A percentile compares a stretch with the other conserved stretches of the same genome.
Evolutionary conservation across 371 early-diverging fungal genomes (phyloP).

Genomic region (Apophysomyces variabilis): DNA sequence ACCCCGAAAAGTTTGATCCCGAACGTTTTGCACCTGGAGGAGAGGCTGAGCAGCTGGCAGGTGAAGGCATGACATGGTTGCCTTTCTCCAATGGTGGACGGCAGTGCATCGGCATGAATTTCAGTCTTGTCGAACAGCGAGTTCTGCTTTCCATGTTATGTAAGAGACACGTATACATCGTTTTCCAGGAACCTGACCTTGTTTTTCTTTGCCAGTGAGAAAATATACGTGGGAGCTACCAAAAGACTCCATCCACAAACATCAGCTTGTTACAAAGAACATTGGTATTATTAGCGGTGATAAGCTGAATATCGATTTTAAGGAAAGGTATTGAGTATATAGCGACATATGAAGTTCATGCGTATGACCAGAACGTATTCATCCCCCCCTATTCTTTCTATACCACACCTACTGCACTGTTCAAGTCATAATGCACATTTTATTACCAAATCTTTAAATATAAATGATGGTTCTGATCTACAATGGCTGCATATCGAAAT

Average conservation of each 20-base stretch:
- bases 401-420: no score
- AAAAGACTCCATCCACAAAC: slow-evolving; percentile 30
- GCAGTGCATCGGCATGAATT: slow-evolving; percentile 40
- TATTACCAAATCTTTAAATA: no score
- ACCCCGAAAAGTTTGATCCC: slow-evolving; percentile 26
- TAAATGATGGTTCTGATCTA: no score
- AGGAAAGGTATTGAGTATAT: slow-evolving; percentile 24
- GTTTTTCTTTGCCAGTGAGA: slow-evolving; percentile 15
- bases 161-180: slow-evolving; percentile 17
- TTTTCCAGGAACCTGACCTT: background rate
- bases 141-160: slow-evolving; percentile 33
- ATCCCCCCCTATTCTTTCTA: no score
- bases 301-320: slow-evolving; percentile 21
- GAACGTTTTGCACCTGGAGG: slow-evolving; percentile 30
- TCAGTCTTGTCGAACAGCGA: slow-evolving; percentile 36
- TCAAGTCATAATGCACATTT: no score
- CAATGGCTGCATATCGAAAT: no score
- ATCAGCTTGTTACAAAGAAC: slow-evolving; percentile 18
- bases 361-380: no score
- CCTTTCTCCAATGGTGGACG: slow-evolving; percentile 40
- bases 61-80: slow-evolving; percentile 25
- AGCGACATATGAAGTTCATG: background rate
- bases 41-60: slow-evolving; percentile 17
- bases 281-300: slow-evolving; percentile 13
- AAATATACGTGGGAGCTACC: slow-evolving; percentile 28